Evolutionary conservation across 1,284 basidiomycete genomes (phyloP), one percentile per base, ranked within the genome.

Genomic region (Ustilago hordei): DNA sequence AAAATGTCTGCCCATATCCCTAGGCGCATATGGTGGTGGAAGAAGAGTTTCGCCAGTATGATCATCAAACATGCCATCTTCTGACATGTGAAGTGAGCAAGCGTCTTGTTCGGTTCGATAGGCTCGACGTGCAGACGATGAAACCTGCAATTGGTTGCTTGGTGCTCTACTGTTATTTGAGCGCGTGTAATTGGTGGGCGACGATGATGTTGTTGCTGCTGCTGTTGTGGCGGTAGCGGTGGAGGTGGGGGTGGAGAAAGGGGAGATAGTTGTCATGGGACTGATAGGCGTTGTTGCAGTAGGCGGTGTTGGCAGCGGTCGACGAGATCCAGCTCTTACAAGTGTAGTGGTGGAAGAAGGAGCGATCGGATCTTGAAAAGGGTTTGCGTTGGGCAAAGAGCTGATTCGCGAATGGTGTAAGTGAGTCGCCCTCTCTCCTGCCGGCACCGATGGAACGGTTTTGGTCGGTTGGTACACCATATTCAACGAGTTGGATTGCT

Each of bases 81-180:
- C 71, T 13, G 65, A 65, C 1, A 76, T 32, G 28, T 65, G 62
- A 34, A 76, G 28, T 1, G 65, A 68, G 56, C 74, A 60, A 35
- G 65, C 74, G 50, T 73, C 69, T 38, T 69, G 59, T 54, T 72
- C 74, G 38, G 69, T 47, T n/a, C 66, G 66, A 38, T 65, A 65
- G 17, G 35, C 47, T 13, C 58, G 62, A 9, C 48, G 41, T 32
- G 56, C 17, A 31, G 57, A 55, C 11, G 53, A 43, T n/a, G 56
- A 59, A 5, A 52, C 6, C 7, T 47, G 61, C 23, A 23, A 15
- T 15, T n/a, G 19, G 12, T n/a, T 35, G 11, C 36, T 45, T 19
- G 57, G 11, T 11, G 34, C n/a, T 17, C 35, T n/a, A 12, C 53
- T 45, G 5, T 19, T 17, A 19, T 45, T 11, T 7, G 43, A 45